Base-by-base conservation (phyloP, 2,329 filamentous ascomycete species). In the Cadophora gregata region DNA sequence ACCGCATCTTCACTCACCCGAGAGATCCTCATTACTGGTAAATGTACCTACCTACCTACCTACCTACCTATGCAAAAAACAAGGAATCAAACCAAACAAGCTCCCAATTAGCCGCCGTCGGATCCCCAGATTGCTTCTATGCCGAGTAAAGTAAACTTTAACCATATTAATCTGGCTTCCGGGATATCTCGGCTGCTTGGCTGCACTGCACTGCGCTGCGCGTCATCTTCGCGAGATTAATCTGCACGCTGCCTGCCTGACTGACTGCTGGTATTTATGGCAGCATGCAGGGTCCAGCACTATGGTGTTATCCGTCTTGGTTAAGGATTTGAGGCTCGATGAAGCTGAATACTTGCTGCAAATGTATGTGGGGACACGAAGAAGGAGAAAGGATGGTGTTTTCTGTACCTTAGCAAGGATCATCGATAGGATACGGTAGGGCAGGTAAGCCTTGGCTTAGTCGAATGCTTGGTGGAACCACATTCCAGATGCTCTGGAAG, bases 371-470 rank as follows among this genome's bases (percentile, higher is more conserved):
- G 27, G 51, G 21, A 19, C 3, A 6, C 1, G 14, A 5, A n/a
- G 51, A 21, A 58, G 47, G 51, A 59, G 36, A 36, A n/a, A 48
- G 24, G 62, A n/a, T 31, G 25, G 36, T 21, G 2, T 31, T 19
- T 33, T 9, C n/a, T 21, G 21, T 25, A n/a, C n/a, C n/a, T n/a
- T n/a, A n/a, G n/a, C 62, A 36, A 29, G 62, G 62, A 64, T 64
- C 25, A n/a, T n/a, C n/a, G n/a, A n/a, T n/a, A n/a, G n/a, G n/a
- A n/a, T n/a, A n/a, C n/a, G 48, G 42, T 27, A 59, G 55, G 56
- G 55, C 48, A 47, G 42, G 58, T 64, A 47, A 60, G 62, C n/a
- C n/a, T n/a, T n/a, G n/a, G n/a, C 62, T 64, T 38, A 64, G 33
- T 36, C n/a, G 25, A 31, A 31, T 45, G 12, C 31, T 56, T 25